A percentile compares a stretch with the other conserved stretches of the same genome.
These are phyloP conservation scores for Alternaria rosae DNA, from an alignment of 2,329 filamentous ascomycete species.

Conservation along the genomic window DNA sequence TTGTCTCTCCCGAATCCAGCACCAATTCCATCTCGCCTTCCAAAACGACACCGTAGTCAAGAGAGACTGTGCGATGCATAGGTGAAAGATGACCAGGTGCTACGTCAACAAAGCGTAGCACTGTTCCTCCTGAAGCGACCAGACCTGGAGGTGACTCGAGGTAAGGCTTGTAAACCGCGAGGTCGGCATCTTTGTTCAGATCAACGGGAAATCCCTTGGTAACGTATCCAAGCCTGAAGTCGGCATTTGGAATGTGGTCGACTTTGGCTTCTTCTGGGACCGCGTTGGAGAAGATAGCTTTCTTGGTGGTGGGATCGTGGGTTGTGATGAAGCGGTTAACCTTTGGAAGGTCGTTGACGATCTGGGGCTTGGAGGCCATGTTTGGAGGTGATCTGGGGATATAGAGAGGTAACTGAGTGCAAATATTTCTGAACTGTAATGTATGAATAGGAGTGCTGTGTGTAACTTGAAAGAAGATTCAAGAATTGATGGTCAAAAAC, in stretches of 20 bases:
- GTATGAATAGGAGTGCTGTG: background rate
- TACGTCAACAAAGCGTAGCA: conserved; percentile 51
- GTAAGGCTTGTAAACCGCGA: conserved; percentile 55
- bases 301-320: conserved; percentile 42
- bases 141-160: conserved; percentile 58
- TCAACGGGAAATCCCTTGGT: conserved; percentile 57
- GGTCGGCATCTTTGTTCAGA: conserved; percentile 55
- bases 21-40: conserved; percentile 49
- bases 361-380: conserved; percentile 21
- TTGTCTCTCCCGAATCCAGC: conserved; percentile 48
- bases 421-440: background rate
- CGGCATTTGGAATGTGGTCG: conserved; percentile 31
- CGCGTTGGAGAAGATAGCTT: conserved; percentile 43
- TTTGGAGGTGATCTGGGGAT: background rate
- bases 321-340: conserved; percentile 48
- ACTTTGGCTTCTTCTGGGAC: conserved; percentile 33
- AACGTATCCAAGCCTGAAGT: conserved; percentile 59
- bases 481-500: background rate
- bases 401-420: background rate
- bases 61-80: conserved; percentile 50
- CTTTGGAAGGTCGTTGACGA: conserved; percentile 33
- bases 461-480: background rate
- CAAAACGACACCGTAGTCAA: conserved; percentile 51
- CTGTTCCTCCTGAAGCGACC: conserved; percentile 55
- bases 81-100: conserved; percentile 37